Evolutionary conservation across 495 filamentous ascomycete species (phyloP).

Genomic region (Penicillium cosmopolitanum): DNA sequence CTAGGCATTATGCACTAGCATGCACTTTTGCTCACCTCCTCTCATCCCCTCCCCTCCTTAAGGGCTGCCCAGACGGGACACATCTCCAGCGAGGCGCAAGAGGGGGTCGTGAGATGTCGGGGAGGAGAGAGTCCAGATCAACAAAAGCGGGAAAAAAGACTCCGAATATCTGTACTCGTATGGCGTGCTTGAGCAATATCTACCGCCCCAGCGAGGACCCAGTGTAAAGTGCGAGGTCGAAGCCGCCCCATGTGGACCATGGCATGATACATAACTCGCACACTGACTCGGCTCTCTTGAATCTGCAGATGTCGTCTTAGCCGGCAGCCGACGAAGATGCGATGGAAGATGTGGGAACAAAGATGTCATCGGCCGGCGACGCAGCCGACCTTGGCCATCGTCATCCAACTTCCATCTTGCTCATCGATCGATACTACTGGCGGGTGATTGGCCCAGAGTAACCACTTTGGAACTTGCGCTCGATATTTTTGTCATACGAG

Average conservation of each 20-base stretch:
- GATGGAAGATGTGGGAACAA: background rate
- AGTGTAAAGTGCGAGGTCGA: background rate
- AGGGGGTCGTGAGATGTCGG: background rate
- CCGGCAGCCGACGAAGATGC: slow-evolving; percentile 2
- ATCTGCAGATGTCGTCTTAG: slow-evolving; percentile 1
- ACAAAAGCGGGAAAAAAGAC: background rate
- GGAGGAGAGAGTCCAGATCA: background rate
- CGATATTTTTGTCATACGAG: slow-evolving; percentile 3
- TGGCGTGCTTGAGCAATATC: background rate
- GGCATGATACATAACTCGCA: background rate
- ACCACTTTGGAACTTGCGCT: background rate
- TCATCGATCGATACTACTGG: slow-evolving; percentile 2
- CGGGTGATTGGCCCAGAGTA: background rate
- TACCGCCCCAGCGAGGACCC: background rate
- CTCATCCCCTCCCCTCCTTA: background rate
- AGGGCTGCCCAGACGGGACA: background rate
- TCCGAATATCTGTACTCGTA: background rate
- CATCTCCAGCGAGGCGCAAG: background rate
- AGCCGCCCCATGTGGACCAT: background rate
- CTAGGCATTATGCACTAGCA: background rate
- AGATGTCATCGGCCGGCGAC: slow-evolving; percentile 1
- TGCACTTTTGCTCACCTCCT: background rate
- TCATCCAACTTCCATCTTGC: slow-evolving; percentile 12
- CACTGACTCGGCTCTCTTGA: slow-evolving; percentile 1
- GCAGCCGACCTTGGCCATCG: slow-evolving; percentile 18